These are phyloP conservation scores for Candida sp. DNA, from an alignment of 1,139 yeast species.

Conservation along the genomic window DNA sequence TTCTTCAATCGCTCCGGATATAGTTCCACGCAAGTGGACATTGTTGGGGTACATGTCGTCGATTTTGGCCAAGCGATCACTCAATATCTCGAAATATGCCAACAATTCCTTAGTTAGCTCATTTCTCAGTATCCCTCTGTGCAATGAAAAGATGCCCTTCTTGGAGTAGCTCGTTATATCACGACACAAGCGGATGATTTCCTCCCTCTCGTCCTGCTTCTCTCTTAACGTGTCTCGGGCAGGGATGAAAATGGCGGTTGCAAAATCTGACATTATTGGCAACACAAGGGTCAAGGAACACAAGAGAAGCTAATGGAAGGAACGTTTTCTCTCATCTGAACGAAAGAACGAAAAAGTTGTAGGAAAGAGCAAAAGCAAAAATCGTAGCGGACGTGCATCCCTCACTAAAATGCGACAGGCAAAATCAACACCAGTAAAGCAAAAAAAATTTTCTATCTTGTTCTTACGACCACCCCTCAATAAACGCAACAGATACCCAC, in stretches of 20 bases:
- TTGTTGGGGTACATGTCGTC: slow-evolving; percentile 17
- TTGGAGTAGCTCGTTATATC: slow-evolving; percentile 43
- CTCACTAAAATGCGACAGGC: not conserved
- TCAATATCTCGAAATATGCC: slow-evolving; percentile 19
- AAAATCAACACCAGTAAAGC: not conserved
- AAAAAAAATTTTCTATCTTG: not conserved
- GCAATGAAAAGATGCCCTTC: slow-evolving; percentile 41
- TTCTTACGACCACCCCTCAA: not conserved
- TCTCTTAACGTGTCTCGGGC: slow-evolving; percentile 18
- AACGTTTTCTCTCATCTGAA: not conserved
- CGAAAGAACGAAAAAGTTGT: not conserved
- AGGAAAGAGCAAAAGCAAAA: not conserved
- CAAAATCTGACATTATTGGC: slow-evolving; percentile 3
- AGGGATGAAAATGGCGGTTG: slow-evolving; percentile 18
- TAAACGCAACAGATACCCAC: not conserved
- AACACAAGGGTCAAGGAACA: not conserved
- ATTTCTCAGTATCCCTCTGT: slow-evolving; percentile 20
- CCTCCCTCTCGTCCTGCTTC: slow-evolving; percentile 37
- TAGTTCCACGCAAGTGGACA: slow-evolving; percentile 22
- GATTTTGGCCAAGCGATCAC: slow-evolving; percentile 17
- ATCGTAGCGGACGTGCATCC: not conserved
- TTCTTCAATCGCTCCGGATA: slow-evolving; percentile 37
- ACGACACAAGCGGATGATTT: slow-evolving; percentile 36
- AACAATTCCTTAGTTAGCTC: slow-evolving; percentile 16
- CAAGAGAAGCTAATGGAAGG: not conserved